Evolutionary conservation across 768 basidiomycete genomes (phyloP), one percentile per base, ranked within the genome.

Genomic region (Udeniomyces megalosporus): DNA sequence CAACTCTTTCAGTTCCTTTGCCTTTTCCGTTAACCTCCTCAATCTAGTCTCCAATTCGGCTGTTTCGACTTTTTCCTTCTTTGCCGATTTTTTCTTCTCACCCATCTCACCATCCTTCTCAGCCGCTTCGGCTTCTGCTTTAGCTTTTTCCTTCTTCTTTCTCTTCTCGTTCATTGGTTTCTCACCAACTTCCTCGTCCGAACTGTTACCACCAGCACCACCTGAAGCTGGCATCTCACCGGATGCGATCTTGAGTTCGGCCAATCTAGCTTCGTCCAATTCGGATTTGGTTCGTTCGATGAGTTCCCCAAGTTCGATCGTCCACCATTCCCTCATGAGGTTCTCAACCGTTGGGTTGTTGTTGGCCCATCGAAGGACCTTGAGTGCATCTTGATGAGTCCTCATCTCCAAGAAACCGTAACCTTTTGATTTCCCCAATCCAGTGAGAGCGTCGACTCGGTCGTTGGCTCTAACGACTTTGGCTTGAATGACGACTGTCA

Each of bases 361-460:
- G 75, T 97, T 99, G 29, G 87, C 85, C 88, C 88, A 97, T 35
- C 95, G 80, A 49, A 97, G 75, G 5, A 96, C 84, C 28, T 87
- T 84, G 26, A 99, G 76, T 6, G 93, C 90, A 71, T 97, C 89
- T 5, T 84, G 82, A 68, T 99, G 95, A 29, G 77, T 80, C 52
- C 82, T 76, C 80, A 95, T 80, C 76, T 97, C 93, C 34, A 97
- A 70, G 75, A 99, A 97, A 11, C 93, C 95, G 69, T 96, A 99
- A 1, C 95, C 93, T 71, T 86, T 89, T 69, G 85, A 88, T 58
- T 84, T 80, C 1, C 88, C 88, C 68, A 88, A 85, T 3, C 86
- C 87, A 0, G 86, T 89, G 45, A 92, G 72, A 3, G 86, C 78
- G 70, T 97, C 93, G 59, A 92, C 79, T n/a, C 88, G 84, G 66